phyloP scores from a whole-genome alignment of 768 basidiomycete genomes.

The Suillus hirtellus region DNA sequence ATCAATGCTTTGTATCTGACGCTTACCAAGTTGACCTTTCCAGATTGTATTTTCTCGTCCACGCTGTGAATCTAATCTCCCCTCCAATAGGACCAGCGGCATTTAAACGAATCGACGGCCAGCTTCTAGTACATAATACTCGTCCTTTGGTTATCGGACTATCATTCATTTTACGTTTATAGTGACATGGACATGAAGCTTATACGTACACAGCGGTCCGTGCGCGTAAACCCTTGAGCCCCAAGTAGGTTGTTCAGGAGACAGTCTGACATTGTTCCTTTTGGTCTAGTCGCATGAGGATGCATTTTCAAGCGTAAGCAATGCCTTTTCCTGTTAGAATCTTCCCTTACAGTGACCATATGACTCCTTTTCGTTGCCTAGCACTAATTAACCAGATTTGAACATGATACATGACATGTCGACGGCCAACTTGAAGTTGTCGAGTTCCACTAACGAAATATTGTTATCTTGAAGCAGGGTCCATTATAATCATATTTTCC shows the following conservation, averaged over 20 bases:
- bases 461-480: not conserved
- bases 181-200: not conserved
- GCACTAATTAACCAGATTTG: not conserved
- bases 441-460: not conserved
- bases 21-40: not conserved
- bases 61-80: not conserved
- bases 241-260: not conserved
- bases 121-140: not conserved
- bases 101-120: not conserved
- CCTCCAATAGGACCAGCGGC: not conserved
- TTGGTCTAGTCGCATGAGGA: not conserved
- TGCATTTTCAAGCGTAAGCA: not conserved
- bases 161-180: not conserved
- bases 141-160: not conserved
- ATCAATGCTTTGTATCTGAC: not conserved
- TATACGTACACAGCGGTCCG: not conserved
- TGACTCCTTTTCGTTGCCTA: not conserved
- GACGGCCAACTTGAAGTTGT: not conserved
- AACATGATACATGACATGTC: not conserved
- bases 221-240: not conserved
- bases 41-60: not conserved
- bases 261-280: not conserved
- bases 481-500: not conserved
- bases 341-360: conserved; percentile 1
- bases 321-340: not conserved